Evolutionary conservation across 129 eudicot species (phyloP).

Genomic region (Silybum marianum): DNA sequence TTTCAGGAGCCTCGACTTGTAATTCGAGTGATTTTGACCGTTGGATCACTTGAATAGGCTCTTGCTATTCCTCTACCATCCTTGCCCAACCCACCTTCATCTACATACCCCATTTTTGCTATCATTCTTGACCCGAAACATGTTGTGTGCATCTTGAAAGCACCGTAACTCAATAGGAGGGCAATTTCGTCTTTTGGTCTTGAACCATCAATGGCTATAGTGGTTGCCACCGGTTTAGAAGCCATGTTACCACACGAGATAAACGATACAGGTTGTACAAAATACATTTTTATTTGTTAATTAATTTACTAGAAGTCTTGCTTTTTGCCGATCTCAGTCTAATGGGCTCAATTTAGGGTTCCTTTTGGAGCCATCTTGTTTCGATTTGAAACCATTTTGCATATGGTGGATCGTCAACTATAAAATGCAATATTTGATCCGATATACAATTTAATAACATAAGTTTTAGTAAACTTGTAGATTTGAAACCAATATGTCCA

Average conservation of each 20-base stretch:
- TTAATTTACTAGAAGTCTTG: conserved; percentile 43
- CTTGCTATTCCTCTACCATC: conserved; percentile 71
- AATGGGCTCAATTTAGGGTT: conserved; percentile 5
- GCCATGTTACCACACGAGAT: conserved; percentile 78
- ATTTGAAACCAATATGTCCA: too few species aligned
- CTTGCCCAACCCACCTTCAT: conserved; percentile 73
- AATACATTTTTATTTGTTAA: conserved; percentile 52
- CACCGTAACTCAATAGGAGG: conserved; percentile 72
- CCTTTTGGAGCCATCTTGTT: conserved; percentile 34
- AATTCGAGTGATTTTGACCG: conserved; percentile 92
- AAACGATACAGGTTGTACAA: conserved; percentile 74
- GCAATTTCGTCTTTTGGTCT: conserved; percentile 31
- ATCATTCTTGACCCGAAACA: conserved; percentile 93
- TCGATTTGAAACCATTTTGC: conserved; percentile 25
- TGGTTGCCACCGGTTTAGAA: conserved; percentile 42
- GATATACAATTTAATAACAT: too few species aligned
- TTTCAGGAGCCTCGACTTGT: conserved; percentile 63
- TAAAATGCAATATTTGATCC: conserved; percentile 11
- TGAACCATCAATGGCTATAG: conserved; percentile 10
- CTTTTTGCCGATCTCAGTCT: conserved; percentile 32
- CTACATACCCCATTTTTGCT: conserved; percentile 89
- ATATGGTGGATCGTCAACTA: conserved; percentile 33
- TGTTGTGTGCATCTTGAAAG: conserved; percentile 92
- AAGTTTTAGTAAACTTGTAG: too few species aligned
- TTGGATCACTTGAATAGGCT: conserved; percentile 74